Evolutionary conservation across 1,139 yeast genomes (phyloP).

Genomic region (Magnusiomyces paraingens): DNA sequence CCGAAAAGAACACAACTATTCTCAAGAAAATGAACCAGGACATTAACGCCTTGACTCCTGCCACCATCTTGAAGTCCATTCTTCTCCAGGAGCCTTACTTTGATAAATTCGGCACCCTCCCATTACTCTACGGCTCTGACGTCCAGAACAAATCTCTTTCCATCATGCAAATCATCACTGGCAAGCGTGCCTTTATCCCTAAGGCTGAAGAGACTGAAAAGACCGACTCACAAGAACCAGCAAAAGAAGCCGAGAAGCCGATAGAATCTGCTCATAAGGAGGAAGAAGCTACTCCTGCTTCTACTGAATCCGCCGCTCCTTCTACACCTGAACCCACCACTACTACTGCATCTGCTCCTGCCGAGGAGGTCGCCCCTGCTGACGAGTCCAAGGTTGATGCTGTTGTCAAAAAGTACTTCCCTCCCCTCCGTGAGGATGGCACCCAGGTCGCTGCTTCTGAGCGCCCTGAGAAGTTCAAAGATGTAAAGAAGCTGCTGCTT

Average conservation of each 20-base stretch:
- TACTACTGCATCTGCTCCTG: constrained; percentile 10
- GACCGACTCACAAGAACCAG: not conserved
- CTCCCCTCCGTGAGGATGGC: constrained; percentile 16
- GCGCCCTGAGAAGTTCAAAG: constrained; percentile 19
- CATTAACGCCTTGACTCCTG: constrained; percentile 27
- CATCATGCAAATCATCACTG: constrained; percentile 26
- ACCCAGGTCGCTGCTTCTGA: constrained; percentile 19
- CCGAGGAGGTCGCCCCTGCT: constrained; percentile 12
- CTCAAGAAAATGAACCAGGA: constrained; percentile 32
- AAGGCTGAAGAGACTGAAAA: constrained; percentile 10
- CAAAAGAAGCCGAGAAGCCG: constrained; percentile 6
- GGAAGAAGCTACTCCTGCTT: constrained; percentile 9
- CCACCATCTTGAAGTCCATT: constrained; percentile 40
- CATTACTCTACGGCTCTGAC: constrained; percentile 20
- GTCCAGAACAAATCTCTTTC: constrained; percentile 23
- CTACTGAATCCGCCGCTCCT: constrained; percentile 11
- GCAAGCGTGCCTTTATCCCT: constrained; percentile 17
- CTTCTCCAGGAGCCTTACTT: constrained; percentile 35
- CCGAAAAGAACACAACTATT: constrained; percentile 30
- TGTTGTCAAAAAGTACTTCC: constrained; percentile 20
- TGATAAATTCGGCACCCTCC: constrained; percentile 23
- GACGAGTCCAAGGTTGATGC: constrained; percentile 15
- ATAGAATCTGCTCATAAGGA: constrained; percentile 4
- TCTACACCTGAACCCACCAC: constrained; percentile 12
- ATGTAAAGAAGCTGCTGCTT: constrained; percentile 48